Evolutionary conservation across 352 stramenopile genomes (phyloP).

Genomic region (Globisporangium abappressorium): DNA sequence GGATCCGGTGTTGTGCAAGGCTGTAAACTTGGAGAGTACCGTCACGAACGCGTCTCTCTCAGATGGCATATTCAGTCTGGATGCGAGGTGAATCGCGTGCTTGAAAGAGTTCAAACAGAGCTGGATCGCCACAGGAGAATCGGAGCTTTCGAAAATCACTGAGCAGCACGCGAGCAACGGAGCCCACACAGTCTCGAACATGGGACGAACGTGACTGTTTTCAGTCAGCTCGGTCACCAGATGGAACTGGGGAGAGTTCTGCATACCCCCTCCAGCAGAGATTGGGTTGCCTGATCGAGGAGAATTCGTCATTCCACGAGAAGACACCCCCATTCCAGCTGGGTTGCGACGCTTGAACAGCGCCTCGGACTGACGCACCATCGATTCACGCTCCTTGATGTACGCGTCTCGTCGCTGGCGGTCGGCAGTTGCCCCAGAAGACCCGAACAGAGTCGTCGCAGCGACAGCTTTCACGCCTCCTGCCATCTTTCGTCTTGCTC

Average conservation of each 20-base stretch:
- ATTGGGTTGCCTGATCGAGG: constrained; percentile 16
- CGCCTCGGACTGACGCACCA: constrained; percentile 76
- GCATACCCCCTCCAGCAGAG: constrained; percentile 15
- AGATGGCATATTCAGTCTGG: constrained; percentile 86
- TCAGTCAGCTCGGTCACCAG: constrained; percentile 66
- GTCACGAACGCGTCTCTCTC: constrained; percentile 96
- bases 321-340: constrained; percentile 23
- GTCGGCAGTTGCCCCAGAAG: constrained; percentile 51
- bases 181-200: constrained; percentile 99
- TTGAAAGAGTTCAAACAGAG: constrained; percentile 95
- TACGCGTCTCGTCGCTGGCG: constrained; percentile 77
- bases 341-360: constrained; percentile 69
- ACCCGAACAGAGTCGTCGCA: constrained; percentile 55
- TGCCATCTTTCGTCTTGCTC: constrained; percentile 23
- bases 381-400: constrained; percentile 81
- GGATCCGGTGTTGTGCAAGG: constrained; percentile 90
- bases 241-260: constrained; percentile 44
- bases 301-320: constrained; percentile 18
- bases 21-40: constrained; percentile 95
- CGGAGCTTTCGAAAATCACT: constrained; percentile 94
- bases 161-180: constrained; percentile 95
- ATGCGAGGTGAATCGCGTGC: constrained; percentile 91
- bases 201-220: constrained; percentile 87
- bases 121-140: constrained; percentile 91
- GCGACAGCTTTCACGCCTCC: constrained; percentile 29